Percentiles rank a stretch among this genome's conserved stretches.
Conservation (phyloP, 306 rosid species). For the Fagus crenata region DNA sequence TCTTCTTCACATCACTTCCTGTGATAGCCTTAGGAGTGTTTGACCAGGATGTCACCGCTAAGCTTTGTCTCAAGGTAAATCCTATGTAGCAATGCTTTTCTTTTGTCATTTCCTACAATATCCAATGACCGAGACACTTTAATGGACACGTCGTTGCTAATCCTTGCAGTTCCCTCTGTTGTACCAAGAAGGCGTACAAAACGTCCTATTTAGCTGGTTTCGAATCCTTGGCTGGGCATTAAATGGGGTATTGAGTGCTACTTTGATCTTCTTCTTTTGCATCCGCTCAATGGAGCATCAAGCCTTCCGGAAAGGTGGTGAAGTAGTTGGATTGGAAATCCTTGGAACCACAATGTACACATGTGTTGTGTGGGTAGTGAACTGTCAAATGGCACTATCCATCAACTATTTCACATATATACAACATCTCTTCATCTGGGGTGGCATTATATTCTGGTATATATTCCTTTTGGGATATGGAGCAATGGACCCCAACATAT, state of each 20-base stretch:
- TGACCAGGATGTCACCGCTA: slow-evolving; percentile 87
- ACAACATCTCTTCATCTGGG: slow-evolving; percentile 95
- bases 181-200: slow-evolving; percentile 95
- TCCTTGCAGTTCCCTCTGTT: slow-evolving; percentile 75
- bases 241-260: slow-evolving; percentile 61
- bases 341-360: slow-evolving; percentile 86
- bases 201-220: slow-evolving; percentile 82
- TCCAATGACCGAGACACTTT: too few species aligned
- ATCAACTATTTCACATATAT: slow-evolving; percentile 80
- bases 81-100: not conserved
- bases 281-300: slow-evolving; percentile 55
- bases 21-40: slow-evolving; percentile 95
- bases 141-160: not conserved
- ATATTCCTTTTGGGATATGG: slow-evolving; percentile 84
- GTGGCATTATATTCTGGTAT: slow-evolving; percentile 76
- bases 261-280: slow-evolving; percentile 77
- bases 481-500: slow-evolving; percentile 61
- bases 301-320: slow-evolving; percentile 80
- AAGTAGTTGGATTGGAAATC: slow-evolving; percentile 61
- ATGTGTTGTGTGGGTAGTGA: slow-evolving; percentile 89
- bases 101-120: not conserved
- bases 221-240: slow-evolving; percentile 72
- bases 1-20: slow-evolving; percentile 97
- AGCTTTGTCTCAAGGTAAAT: slow-evolving; percentile 75
- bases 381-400: slow-evolving; percentile 93